phyloP scores from a whole-genome alignment of 1,139 yeast genomes.

The Blastobotrys capitulatus region DNA sequence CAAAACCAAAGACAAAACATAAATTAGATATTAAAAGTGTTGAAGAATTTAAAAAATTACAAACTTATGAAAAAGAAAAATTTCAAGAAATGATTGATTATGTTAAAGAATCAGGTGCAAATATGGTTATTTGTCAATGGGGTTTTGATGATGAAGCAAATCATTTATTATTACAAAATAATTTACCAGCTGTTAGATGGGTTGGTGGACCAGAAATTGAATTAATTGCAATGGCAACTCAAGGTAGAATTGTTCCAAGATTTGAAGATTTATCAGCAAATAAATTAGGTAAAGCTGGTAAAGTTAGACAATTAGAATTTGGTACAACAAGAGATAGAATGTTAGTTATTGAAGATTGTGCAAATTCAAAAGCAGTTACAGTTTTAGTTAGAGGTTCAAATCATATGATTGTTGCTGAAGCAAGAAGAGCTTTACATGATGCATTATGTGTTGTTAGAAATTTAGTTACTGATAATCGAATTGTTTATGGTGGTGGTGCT shows the following conservation, averaged over 20 bases:
- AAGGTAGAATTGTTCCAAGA: slow-evolving; percentile 94
- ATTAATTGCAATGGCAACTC: slow-evolving; percentile 92
- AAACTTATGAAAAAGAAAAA: slow-evolving; percentile 85
- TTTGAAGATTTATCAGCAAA: slow-evolving; percentile 83
- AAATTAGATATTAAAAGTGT: slow-evolving; percentile 88
- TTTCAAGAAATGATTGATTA: slow-evolving; percentile 84
- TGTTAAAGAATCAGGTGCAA: slow-evolving; percentile 90
- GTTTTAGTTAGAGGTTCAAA: slow-evolving; percentile 93
- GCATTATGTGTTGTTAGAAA: slow-evolving; percentile 97
- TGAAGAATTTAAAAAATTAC: slow-evolving; percentile 87
- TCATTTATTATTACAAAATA: slow-evolving; percentile 80
- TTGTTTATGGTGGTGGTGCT: slow-evolving; percentile 98
- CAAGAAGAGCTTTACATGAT: slow-evolving; percentile 93
- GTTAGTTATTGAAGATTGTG: slow-evolving; percentile 90
- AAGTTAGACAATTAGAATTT: slow-evolving; percentile 80
- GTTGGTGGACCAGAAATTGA: slow-evolving; percentile 98
- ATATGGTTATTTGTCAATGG: slow-evolving; percentile 98
- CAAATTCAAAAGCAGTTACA: slow-evolving; percentile 86
- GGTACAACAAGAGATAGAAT: slow-evolving; percentile 96
- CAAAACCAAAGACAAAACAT: slow-evolving; percentile 98
- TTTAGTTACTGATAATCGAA: slow-evolving; percentile 82
- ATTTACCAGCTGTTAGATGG: slow-evolving; percentile 96
- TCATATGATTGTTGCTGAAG: slow-evolving; percentile 97
- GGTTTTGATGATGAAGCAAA: slow-evolving; percentile 99
- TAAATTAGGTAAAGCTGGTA: slow-evolving; percentile 85